Percentiles rank a stretch among this genome's conserved stretches.
Conservation (phyloP, 306 rosid species). For the Vigna unguiculata region DNA sequence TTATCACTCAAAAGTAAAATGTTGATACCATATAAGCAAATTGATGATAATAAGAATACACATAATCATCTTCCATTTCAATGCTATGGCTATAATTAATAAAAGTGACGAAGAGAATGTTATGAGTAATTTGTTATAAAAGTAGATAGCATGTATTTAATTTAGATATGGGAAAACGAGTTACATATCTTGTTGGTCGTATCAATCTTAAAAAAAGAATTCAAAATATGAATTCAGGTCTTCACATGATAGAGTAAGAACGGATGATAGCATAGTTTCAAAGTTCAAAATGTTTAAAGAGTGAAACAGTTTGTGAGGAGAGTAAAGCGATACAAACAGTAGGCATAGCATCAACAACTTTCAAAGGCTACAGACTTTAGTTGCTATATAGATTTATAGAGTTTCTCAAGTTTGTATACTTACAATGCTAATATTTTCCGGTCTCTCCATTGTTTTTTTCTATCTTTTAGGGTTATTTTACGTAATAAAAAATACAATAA, state of each 20-base stretch:
- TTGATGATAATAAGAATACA: neutral
- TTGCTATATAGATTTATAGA: slow-evolving; percentile 8
- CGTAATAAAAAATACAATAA: too few relatives aligned
- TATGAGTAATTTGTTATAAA: slow-evolving; percentile 27
- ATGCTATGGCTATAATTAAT: slow-evolving; percentile 1
- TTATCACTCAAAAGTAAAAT: neutral
- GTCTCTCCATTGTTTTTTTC: slow-evolving; percentile 33
- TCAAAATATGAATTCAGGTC: slow-evolving; percentile 20
- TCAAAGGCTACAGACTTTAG: slow-evolving; percentile 6
- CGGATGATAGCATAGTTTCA: neutral
- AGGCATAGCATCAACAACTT: slow-evolving; percentile 19
- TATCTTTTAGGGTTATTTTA: too few relatives aligned
- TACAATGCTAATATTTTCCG: slow-evolving; percentile 99
- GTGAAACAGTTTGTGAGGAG: slow-evolving; percentile 22
- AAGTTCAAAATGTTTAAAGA: slow-evolving; percentile 13
- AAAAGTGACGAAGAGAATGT: neutral
- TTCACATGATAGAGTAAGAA: slow-evolving; percentile 20
- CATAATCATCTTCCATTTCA: neutral
- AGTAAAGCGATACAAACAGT: slow-evolving; percentile 8
- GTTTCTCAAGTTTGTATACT: slow-evolving; percentile 47
- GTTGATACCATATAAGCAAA: neutral
- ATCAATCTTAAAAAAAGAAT: slow-evolving; percentile 6
- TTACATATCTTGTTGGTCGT: slow-evolving; percentile 19
- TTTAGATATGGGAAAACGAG: slow-evolving; percentile 11
- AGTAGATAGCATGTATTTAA: slow-evolving; percentile 10